Evolutionary conservation across 202 grass and related monocot species (phyloP).

Genomic region (Digitaria exilis): DNA sequence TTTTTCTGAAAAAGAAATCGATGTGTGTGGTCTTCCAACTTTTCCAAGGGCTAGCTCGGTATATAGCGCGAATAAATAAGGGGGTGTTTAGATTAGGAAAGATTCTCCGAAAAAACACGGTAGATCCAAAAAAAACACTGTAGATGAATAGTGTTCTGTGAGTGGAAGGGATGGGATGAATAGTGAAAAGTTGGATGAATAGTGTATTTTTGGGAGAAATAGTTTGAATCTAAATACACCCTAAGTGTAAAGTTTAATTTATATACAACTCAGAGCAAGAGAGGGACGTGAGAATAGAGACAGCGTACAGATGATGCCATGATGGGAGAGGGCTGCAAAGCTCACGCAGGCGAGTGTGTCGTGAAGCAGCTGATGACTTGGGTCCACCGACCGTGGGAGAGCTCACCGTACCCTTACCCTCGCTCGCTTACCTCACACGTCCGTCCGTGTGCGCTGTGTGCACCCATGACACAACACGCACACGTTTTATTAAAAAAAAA

Average conservation of each 20-base stretch:
- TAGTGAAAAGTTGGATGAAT: too few relatives aligned
- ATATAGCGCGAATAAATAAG: slow-evolving; percentile 36
- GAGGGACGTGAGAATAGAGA: slow-evolving; percentile 39
- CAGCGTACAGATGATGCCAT: slow-evolving; percentile 31
- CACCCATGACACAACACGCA: slow-evolving; percentile 26
- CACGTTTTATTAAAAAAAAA: too few relatives aligned
- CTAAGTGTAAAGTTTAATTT: slow-evolving; percentile 37
- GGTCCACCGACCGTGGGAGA: slow-evolving; percentile 58
- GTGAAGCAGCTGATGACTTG: slow-evolving; percentile 55
- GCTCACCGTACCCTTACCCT: neutral
- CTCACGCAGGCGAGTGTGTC: slow-evolving; percentile 67
- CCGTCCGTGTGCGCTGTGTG: neutral
- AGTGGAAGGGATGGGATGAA: too few relatives aligned
- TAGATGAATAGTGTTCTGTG: too few relatives aligned
- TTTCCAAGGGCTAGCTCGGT: slow-evolving; percentile 14
- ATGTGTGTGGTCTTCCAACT: neutral
- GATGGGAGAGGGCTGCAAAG: slow-evolving; percentile 28
- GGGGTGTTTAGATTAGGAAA: too few relatives aligned
- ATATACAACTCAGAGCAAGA: slow-evolving; percentile 42
- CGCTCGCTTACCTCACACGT: neutral
- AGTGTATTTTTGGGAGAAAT: too few relatives aligned
- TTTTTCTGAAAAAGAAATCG: slow-evolving; percentile 3
- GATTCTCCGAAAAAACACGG: too few relatives aligned
- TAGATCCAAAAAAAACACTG: too few relatives aligned
- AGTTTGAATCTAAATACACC: too few relatives aligned